Evolutionary conservation across 176 grass and related monocot species (phyloP), one percentile per base, ranked within the genome.

Genomic region (Cenchrus americanus): DNA sequence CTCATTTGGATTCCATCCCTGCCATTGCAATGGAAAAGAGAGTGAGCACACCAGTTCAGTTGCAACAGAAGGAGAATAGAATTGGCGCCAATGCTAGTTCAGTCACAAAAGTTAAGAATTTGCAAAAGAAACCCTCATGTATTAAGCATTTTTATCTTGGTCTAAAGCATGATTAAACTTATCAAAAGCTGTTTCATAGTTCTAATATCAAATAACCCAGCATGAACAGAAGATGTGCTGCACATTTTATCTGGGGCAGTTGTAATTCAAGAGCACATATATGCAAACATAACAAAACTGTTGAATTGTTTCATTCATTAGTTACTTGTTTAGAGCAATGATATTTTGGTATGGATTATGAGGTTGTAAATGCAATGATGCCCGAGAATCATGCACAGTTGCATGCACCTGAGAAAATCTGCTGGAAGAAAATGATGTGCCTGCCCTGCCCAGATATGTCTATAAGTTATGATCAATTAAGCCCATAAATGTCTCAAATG

Each of bases 1-100:
- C 96, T 89, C 72, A 92, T 90, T 82, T 98, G 93, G 53, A 98
- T 87, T 10, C 96, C 96, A 37, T 98, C 87, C 96, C 96, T 95
- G 88, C 57, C 74, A 74, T 76, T 68, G 15, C 49, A 37, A 63
- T 32, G 14, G 53, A 50, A 26, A 49, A 49, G 80, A 1, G 3
- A 41, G 54, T 78, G 54, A 82, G 53, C 41, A 43, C 17, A 27
- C 65, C 70, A 22, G 60, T 80, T 77, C 47, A 86, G 14, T 48
- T 86, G 46, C 58, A 14, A 73, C 24, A 30, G 7, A 46, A 54
- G 44, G 14, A 51, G 79, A 48, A 61, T 17, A 3, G 84, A 70
- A 60, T 26, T 83, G 60, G 71, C 76, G 65, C 81, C 73, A 59
- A 82, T 58, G 51, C 24, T 42, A 80, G n/a, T 72, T 40, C 66